Percentiles rank a stretch among this genome's conserved stretches.
Evolutionary conservation across 1,284 basidiomycete species (phyloP).

Genomic region (Rhodotorula sp.): DNA sequence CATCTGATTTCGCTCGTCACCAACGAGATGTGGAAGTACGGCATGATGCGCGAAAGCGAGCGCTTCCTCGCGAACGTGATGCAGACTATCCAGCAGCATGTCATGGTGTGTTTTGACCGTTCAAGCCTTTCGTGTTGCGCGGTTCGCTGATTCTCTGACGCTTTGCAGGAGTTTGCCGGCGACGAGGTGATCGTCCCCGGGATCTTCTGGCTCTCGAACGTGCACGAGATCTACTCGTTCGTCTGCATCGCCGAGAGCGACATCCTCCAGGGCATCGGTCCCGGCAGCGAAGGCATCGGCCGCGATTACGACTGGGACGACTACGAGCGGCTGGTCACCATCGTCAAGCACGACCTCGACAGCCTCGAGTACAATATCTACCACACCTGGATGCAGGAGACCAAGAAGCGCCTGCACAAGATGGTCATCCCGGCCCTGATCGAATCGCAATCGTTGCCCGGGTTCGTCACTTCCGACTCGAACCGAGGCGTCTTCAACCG

Average conservation of each 20-base stretch:
- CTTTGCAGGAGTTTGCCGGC: constrained; percentile 64
- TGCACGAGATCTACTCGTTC: constrained; percentile 99
- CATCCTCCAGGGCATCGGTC: constrained; percentile 96
- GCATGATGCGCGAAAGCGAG: constrained; percentile 94
- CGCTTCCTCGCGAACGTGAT: constrained; percentile 98
- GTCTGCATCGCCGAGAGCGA: constrained; percentile 98
- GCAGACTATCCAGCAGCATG: constrained; percentile 95
- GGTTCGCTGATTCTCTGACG: neutral
- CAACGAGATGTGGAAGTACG: constrained; percentile 99
- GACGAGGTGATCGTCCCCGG: constrained; percentile 96
- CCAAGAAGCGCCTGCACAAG: constrained; percentile 93
- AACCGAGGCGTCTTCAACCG: constrained; percentile 92
- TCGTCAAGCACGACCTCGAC: constrained; percentile 98
- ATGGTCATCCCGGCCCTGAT: constrained; percentile 99
- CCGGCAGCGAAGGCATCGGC: constrained; percentile 81
- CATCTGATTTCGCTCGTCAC: constrained; percentile 96
- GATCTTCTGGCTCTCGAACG: constrained; percentile 98
- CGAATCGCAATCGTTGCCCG: constrained; percentile 95
- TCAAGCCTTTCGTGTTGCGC: too few species aligned
- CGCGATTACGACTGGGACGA: constrained; percentile 95
- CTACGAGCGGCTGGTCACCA: constrained; percentile 92
- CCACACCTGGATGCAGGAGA: constrained; percentile 99
- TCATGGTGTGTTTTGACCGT: constrained; percentile 70
- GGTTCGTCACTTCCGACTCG: constrained; percentile 89
- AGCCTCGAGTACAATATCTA: constrained; percentile 99